Conservation (phyloP, 2,329 filamentous ascomycete genomes). For the Amylocarpus encephaloides region DNA sequence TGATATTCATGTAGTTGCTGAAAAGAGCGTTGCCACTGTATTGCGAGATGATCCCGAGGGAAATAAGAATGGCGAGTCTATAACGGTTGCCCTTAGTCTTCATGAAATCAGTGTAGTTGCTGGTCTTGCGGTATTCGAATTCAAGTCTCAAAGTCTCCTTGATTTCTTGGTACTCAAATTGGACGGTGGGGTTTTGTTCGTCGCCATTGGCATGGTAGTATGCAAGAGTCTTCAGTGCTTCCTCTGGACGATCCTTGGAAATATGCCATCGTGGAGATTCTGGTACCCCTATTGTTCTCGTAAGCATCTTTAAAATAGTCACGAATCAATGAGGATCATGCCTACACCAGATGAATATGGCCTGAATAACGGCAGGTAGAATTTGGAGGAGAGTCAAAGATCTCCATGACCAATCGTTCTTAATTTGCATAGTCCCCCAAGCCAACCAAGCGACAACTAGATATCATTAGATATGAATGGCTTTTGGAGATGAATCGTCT, state of each 20-base stretch:
- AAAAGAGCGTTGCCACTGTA: conserved; percentile 63
- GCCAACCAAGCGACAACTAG: conserved; percentile 53
- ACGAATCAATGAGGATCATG: background rate
- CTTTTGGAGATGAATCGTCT: background rate
- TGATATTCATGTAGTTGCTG: conserved; percentile 58
- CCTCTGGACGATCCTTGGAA: conserved; percentile 45
- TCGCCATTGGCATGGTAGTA: conserved; percentile 53
- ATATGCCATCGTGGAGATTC: conserved; percentile 59
- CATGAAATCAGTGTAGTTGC: conserved; percentile 46
- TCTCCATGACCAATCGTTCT: conserved; percentile 60
- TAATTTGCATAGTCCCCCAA: conserved; percentile 54
- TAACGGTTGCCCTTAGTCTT: conserved; percentile 57
- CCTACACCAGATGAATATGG: conserved; percentile 54
- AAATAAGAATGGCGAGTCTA: conserved; percentile 55
- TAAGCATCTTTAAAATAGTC: background rate
- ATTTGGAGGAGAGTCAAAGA: conserved; percentile 60
- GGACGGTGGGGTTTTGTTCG: conserved; percentile 41
- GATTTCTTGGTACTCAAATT: conserved; percentile 37
- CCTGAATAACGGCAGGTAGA: conserved; percentile 54
- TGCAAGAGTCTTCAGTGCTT: conserved; percentile 46
- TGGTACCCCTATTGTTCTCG: conserved; percentile 35
- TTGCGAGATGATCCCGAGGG: conserved; percentile 60
- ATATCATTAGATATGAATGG: conserved; percentile 7
- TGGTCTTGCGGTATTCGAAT: conserved; percentile 38
- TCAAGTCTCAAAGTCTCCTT: conserved; percentile 27